A percentile compares a stretch with the other conserved stretches of the same genome.
Evolutionary conservation across 805 yeast genomes (phyloP).

Genomic region (Candida fluviatilis): DNA sequence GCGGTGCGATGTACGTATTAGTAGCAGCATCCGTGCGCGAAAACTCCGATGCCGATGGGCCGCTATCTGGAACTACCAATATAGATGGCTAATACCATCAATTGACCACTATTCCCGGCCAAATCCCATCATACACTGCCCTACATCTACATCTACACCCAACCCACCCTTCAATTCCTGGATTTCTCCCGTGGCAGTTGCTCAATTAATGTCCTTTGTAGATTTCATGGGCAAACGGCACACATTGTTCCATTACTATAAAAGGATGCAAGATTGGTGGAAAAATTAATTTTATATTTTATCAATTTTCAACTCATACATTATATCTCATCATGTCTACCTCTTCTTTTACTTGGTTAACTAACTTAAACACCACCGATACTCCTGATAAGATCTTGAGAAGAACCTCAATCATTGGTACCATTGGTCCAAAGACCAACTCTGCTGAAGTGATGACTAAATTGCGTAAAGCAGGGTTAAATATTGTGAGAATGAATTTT

Average conservation of each 20-base stretch:
- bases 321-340: conserved; percentile 39
- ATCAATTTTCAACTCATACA: too few species aligned
- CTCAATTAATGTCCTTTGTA: too few species aligned
- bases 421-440: conserved; percentile 98
- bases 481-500: conserved; percentile 98
- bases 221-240: conserved; percentile 1
- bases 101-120: too few species aligned
- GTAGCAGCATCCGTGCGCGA: background rate
- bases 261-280: background rate
- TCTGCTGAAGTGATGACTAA: conserved; percentile 75
- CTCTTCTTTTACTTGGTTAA: conserved; percentile 72
- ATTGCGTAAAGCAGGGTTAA: conserved; percentile 95
- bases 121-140: too few species aligned
- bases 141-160: too few species aligned
- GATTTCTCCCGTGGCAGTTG: too few species aligned
- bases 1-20: background rate
- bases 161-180: too few species aligned
- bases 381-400: conserved; percentile 79
- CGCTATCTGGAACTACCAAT: too few species aligned
- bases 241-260: conserved; percentile 1
- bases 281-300: background rate
- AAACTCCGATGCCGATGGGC: conserved; percentile 3
- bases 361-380: conserved; percentile 65
- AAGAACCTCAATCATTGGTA: conserved; percentile 96
- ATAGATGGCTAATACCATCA: too few species aligned